Evolutionary conservation across 108 stramenopile species (phyloP).

Genomic region (Fragilariopsis cylindrus): DNA sequence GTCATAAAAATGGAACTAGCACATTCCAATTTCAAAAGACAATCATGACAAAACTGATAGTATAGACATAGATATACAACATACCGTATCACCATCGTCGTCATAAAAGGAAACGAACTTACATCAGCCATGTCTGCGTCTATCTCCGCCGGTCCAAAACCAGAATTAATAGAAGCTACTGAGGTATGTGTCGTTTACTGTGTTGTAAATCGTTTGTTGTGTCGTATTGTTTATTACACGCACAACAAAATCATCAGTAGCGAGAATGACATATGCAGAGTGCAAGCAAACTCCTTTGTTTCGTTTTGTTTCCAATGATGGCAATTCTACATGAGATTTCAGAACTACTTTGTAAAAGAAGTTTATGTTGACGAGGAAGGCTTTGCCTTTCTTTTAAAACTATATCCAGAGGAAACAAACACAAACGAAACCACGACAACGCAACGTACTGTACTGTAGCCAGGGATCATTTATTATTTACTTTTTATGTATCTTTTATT

Average conservation of each 20-base stretch:
- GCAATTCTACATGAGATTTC: slow-evolving; percentile 65
- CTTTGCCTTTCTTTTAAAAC: slow-evolving; percentile 9
- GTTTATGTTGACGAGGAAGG: slow-evolving; percentile 4
- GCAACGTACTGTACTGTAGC: not conserved
- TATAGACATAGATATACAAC: not conserved
- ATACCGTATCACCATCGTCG: not conserved
- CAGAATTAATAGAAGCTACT: slow-evolving; percentile 46
- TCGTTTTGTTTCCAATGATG: slow-evolving; percentile 30
- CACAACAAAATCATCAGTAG: too few relatives aligned
- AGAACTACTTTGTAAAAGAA: slow-evolving; percentile 1
- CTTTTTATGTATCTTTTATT: not conserved
- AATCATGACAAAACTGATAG: not conserved
- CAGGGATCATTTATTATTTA: not conserved
- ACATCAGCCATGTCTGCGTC: not conserved
- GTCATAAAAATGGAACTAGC: too few relatives aligned
- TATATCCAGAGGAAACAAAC: slow-evolving; percentile 6
- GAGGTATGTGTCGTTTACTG: slow-evolving; percentile 36
- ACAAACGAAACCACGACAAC: not conserved
- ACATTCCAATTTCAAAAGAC: too few relatives aligned
- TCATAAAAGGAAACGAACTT: not conserved
- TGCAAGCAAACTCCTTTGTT: too few relatives aligned
- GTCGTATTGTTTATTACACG: not conserved
- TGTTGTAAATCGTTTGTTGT: not conserved
- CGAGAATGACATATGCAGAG: too few relatives aligned
- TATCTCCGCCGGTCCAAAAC: slow-evolving; percentile 32